Conservation (phyloP, 768 basidiomycete genomes). For the Cystofilobasidium bisporidii region DNA sequence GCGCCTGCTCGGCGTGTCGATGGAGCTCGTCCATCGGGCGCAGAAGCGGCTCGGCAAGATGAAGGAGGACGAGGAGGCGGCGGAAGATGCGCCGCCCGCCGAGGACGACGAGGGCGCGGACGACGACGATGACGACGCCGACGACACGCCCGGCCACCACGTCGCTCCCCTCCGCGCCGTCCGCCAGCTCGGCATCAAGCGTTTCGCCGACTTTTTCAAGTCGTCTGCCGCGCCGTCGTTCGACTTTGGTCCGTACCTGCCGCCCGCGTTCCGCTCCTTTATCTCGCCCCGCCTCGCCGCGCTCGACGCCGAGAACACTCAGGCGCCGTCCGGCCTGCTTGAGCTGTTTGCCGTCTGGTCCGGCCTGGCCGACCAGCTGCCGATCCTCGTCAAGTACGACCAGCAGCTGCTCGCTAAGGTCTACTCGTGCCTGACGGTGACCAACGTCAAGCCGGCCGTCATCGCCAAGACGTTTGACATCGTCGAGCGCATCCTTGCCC, state of each 20-base stretch:
- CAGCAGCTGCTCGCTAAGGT: constrained; percentile 59
- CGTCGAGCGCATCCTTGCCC: constrained; percentile 53
- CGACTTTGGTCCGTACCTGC: constrained; percentile 64
- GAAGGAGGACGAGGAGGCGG: constrained; percentile 23
- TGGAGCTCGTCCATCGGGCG: constrained; percentile 57
- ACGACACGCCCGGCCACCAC: constrained; percentile 16
- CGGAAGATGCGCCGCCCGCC: constrained; percentile 38
- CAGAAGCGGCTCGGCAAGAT: constrained; percentile 50
- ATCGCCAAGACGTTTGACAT: constrained; percentile 74
- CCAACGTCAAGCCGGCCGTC: constrained; percentile 78
- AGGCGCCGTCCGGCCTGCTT: constrained; percentile 76
- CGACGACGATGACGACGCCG: constrained; percentile 37
- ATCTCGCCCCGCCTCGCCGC: constrained; percentile 70
- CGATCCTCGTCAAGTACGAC: constrained; percentile 63
- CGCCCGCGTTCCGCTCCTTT: constrained; percentile 55
- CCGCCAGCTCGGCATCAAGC: constrained; percentile 73
- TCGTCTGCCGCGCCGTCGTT: constrained; percentile 51
- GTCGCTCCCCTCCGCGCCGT: constrained; percentile 49
- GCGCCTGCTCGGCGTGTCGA: constrained; percentile 56
- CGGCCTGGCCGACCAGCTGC: constrained; percentile 48
- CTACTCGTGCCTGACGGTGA: constrained; percentile 68
- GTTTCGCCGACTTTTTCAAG: constrained; percentile 79
- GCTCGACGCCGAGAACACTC: constrained; percentile 76
- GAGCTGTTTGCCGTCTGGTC: constrained; percentile 79
- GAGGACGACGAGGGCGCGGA: constrained; percentile 42